Evolutionary conservation across 129 eudicot genomes (phyloP).

Genomic region (Tanacetum coccineum): DNA sequence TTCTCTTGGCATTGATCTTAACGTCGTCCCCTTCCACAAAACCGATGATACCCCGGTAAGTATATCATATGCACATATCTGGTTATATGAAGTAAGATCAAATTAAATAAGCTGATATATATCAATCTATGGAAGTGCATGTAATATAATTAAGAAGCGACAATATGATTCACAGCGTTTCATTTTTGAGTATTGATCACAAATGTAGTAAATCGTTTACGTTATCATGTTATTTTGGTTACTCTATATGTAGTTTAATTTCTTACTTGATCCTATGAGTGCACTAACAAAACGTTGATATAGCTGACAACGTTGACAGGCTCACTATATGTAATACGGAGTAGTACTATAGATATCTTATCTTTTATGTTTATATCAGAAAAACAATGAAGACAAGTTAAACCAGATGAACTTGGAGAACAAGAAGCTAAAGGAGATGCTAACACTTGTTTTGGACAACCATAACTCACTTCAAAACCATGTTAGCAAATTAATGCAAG

Average conservation of each 20-base stretch:
- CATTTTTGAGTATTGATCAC: too few relatives aligned
- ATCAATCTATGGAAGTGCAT: too few relatives aligned
- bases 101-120: too few relatives aligned
- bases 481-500: conserved; percentile 32
- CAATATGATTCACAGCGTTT: too few relatives aligned
- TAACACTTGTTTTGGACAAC: conserved; percentile 64
- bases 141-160: too few relatives aligned
- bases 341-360: not conserved
- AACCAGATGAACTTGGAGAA: conserved; percentile 71
- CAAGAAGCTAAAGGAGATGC: conserved; percentile 66
- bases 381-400: conserved; percentile 41
- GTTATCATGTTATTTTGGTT: too few relatives aligned
- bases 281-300: too few relatives aligned
- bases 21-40: conserved; percentile 20
- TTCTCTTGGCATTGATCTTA: conserved; percentile 24
- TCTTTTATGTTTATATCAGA: not conserved
- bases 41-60: conserved; percentile 21
- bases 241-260: too few relatives aligned
- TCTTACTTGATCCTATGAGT: too few relatives aligned
- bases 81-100: too few relatives aligned
- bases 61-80: not conserved
- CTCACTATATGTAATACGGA: not conserved
- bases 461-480: conserved; percentile 59
- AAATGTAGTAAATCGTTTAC: too few relatives aligned
- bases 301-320: too few relatives aligned